phyloP scores from a whole-genome alignment of 371 early-diverging fungal genomes.

The Lichtheimia hyalospora region DNA sequence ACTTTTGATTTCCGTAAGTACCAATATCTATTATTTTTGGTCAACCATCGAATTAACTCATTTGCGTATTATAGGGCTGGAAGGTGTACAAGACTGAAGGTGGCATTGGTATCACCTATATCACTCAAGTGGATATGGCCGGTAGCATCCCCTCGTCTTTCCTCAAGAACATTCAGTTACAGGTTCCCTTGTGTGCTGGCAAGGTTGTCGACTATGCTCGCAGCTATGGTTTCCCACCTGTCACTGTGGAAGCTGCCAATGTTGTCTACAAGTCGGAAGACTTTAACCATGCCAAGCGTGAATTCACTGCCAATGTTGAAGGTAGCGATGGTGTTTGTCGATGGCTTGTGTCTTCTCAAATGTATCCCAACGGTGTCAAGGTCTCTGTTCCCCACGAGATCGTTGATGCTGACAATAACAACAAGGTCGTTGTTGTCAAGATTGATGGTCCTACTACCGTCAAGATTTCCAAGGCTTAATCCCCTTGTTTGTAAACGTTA shows the following conservation, averaged over 20 bases:
- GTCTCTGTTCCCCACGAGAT: slow-evolving; percentile 13
- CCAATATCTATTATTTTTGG: not conserved
- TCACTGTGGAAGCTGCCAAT: slow-evolving; percentile 10
- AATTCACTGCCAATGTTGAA: slow-evolving; percentile 19
- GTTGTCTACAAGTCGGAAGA: slow-evolving; percentile 26
- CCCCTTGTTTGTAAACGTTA: not conserved
- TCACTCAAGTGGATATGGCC: slow-evolving; percentile 44
- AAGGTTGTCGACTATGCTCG: slow-evolving; percentile 37
- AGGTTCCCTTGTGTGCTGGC: slow-evolving; percentile 48
- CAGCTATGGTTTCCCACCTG: slow-evolving; percentile 36
- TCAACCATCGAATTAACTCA: not conserved
- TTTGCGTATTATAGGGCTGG: slow-evolving; percentile 29
- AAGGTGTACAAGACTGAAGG: slow-evolving; percentile 28
- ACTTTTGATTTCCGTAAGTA: slow-evolving; percentile 27
- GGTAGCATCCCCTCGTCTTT: slow-evolving; percentile 45
- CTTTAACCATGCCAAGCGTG: slow-evolving; percentile 32
- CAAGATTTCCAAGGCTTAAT: slow-evolving; percentile 24
- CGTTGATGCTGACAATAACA: slow-evolving; percentile 17
- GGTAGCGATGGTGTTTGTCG: slow-evolving; percentile 12
- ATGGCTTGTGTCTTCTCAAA: slow-evolving; percentile 25
- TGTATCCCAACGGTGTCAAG: slow-evolving; percentile 44
- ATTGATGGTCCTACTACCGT: slow-evolving; percentile 17
- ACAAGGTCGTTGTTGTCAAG: slow-evolving; percentile 33
- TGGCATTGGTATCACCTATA: slow-evolving; percentile 40
- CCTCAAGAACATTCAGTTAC: slow-evolving; percentile 36